phyloP scores from a whole-genome alignment of 2,329 filamentous ascomycete genomes.

The Macrophomina phaseolina region DNA sequence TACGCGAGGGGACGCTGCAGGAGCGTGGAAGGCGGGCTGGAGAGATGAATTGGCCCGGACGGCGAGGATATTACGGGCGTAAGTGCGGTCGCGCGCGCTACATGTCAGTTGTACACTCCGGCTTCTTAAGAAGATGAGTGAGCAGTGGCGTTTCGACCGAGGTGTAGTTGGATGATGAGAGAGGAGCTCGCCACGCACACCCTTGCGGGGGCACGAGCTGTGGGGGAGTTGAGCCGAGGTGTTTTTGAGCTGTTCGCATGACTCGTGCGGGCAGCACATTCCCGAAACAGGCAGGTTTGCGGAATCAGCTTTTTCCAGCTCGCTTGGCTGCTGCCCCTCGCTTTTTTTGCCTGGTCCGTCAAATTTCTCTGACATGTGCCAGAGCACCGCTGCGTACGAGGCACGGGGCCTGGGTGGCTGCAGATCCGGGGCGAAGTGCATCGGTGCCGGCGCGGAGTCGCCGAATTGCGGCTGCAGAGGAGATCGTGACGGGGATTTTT shows the following conservation, averaged over 20 bases:
- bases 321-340: not conserved
- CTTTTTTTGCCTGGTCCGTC: not conserved
- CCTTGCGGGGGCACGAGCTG: slow-evolving; percentile 6
- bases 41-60: not conserved
- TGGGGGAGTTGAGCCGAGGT: slow-evolving; percentile 13
- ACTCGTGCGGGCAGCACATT: not conserved
- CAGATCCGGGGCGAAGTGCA: not conserved
- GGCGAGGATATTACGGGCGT: not conserved
- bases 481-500: not conserved
- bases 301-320: not conserved
- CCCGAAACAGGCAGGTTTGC: slow-evolving; percentile 2
- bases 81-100: not conserved
- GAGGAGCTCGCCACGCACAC: not conserved
- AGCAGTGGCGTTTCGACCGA: not conserved
- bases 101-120: not conserved
- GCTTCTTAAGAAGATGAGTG: not conserved
- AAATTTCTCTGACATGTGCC: not conserved
- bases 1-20: not conserved
- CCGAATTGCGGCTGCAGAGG: slow-evolving; percentile 3
- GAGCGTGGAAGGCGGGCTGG: not conserved
- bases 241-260: not conserved
- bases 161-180: slow-evolving; percentile 1
- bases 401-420: not conserved
- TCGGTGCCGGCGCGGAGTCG: not conserved
- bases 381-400: slow-evolving; percentile 1